Percentiles rank a stretch among this genome's conserved stretches.
Evolutionary conservation across 2,329 filamentous ascomycete species (phyloP).

Genomic region (Cercospora sojina): DNA sequence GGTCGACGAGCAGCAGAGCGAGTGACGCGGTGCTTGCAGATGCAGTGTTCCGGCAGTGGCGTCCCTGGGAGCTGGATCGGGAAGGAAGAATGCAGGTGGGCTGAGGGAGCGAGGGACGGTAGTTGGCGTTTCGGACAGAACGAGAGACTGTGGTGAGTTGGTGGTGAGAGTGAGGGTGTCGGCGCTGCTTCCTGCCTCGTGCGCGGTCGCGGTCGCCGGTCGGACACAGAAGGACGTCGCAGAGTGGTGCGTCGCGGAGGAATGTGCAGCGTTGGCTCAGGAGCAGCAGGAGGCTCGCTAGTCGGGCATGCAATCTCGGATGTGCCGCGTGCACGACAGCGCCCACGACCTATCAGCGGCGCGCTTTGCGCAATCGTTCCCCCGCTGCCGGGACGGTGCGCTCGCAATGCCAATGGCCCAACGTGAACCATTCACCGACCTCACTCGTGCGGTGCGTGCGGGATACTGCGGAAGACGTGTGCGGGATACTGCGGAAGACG

Average conservation of each 20-base stretch:
- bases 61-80: not conserved
- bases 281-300: not conserved
- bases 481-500: not conserved
- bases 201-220: not conserved
- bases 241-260: not conserved
- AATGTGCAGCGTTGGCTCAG: not conserved
- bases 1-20: not conserved
- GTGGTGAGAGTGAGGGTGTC: not conserved
- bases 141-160: conserved; percentile 17
- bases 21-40: conserved; percentile 7
- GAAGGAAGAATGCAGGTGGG: conserved; percentile 4
- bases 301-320: conserved; percentile 7
- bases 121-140: conserved; percentile 7
- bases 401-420: not conserved
- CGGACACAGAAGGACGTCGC: not conserved
- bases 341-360: not conserved
- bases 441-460: not conserved
- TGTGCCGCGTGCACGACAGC: not conserved
- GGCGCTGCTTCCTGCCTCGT: not conserved
- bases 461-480: not conserved
- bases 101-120: conserved; percentile 6
- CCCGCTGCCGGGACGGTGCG: not conserved
- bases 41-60: conserved; percentile 12
- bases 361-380: not conserved
- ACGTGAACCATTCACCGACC: not conserved